phyloP scores from a whole-genome alignment of 768 basidiomycete species.

The Nidularia pulvinata region DNA sequence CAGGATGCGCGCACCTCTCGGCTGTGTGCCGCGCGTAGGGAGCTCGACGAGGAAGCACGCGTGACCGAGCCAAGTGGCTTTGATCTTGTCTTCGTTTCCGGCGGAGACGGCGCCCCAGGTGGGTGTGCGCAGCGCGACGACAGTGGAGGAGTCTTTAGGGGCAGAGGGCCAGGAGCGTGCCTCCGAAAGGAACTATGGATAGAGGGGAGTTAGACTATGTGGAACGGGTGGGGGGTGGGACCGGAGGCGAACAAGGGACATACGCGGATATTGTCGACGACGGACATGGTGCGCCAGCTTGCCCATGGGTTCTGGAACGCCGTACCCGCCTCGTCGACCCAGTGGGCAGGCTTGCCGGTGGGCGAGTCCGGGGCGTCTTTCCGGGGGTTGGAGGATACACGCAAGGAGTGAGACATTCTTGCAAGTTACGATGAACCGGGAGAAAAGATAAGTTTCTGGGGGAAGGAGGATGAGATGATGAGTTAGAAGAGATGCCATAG shows the following conservation, averaged over 20 bases:
- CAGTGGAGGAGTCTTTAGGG: not conserved
- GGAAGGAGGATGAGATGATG: too few species aligned
- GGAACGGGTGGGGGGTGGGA: conserved; percentile 2
- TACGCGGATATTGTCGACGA: not conserved
- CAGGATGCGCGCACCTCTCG: conserved; percentile 42
- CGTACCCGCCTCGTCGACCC: conserved; percentile 14
- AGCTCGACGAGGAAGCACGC: conserved; percentile 54
- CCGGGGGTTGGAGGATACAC: too few species aligned
- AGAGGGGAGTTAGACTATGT: not conserved
- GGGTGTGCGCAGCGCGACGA: conserved; percentile 15
- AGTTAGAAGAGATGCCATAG: too few species aligned
- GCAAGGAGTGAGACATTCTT: too few species aligned
- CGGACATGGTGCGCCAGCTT: conserved; percentile 12
- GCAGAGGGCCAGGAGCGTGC: not conserved
- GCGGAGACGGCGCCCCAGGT: conserved; percentile 28
- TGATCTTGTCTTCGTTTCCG: conserved; percentile 33
- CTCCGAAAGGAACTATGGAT: not conserved
- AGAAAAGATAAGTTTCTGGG: too few species aligned
- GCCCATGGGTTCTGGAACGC: conserved; percentile 25
- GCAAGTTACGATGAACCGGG: too few species aligned
- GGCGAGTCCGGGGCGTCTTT: too few species aligned
- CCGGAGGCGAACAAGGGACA: conserved; percentile 8
- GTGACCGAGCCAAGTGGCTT: conserved; percentile 56
- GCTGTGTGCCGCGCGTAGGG: conserved; percentile 24
- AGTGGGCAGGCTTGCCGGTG: conserved; percentile 16